Conservation (phyloP, 208 protist species). For the Leptomonas seymouri region DNA sequence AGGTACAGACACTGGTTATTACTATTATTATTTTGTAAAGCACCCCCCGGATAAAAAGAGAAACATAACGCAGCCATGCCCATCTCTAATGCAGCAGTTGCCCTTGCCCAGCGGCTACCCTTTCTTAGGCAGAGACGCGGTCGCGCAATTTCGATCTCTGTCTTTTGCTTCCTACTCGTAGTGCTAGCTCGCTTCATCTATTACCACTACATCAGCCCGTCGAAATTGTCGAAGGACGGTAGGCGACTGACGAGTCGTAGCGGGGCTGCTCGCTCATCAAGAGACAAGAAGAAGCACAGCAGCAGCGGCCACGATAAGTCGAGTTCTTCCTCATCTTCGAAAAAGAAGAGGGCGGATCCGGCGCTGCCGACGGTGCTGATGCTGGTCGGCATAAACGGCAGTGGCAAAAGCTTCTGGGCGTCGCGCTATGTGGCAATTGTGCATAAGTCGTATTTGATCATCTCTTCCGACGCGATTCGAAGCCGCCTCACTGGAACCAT, state of each 20-base stretch:
- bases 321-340: constrained; percentile 17
- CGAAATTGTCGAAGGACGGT: neutral
- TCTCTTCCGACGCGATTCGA: constrained; percentile 58
- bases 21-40: neutral
- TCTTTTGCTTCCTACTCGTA: constrained; percentile 19
- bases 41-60: neutral
- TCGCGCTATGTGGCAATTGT: constrained; percentile 65
- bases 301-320: constrained; percentile 11
- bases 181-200: constrained; percentile 18
- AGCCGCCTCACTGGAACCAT: constrained; percentile 46
- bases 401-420: constrained; percentile 84
- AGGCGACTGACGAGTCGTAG: constrained; percentile 19
- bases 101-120: constrained; percentile 3
- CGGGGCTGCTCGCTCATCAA: constrained; percentile 13
- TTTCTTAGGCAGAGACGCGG: constrained; percentile 4
- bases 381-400: constrained; percentile 75
- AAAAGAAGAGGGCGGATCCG: constrained; percentile 34
- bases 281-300: constrained; percentile 25
- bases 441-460: constrained; percentile 57
- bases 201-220: constrained; percentile 2
- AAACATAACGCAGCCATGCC: neutral
- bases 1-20: too few relatives aligned
- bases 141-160: constrained; percentile 11
- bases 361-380: constrained; percentile 64
- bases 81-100: neutral